Conservation (phyloP, 2,329 filamentous ascomycete species). For the Scortechinia acanthostroma region DNA sequence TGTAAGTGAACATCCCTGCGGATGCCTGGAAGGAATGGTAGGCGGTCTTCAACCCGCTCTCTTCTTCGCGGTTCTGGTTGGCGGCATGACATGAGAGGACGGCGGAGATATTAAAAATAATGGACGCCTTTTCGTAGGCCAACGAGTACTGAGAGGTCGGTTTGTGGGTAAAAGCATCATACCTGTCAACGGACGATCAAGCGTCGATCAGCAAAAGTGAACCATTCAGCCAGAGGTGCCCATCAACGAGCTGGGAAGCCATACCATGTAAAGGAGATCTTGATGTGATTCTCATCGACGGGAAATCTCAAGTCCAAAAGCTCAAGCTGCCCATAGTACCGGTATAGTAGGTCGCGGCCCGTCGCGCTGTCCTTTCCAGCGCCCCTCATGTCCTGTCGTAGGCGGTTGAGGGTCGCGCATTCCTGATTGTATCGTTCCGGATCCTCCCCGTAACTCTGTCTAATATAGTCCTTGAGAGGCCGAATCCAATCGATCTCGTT, state of each 20-base stretch:
- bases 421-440: conserved; percentile 93
- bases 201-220: too few species aligned
- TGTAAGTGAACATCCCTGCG: conserved; percentile 99
- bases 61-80: conserved; percentile 83
- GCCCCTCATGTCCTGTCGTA: conserved; percentile 96
- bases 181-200: conserved; percentile 47
- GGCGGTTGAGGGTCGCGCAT: conserved; percentile 84
- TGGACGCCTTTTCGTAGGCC: conserved; percentile 95
- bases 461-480: conserved; percentile 88
- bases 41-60: conserved; percentile 86
- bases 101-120: conserved; percentile 98
- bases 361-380: conserved; percentile 94
- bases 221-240: too few species aligned
- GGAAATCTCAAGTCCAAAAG: conserved; percentile 89
- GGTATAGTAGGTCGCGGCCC: conserved; percentile 84
- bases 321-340: conserved; percentile 96
- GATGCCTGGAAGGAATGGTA: conserved; percentile 98
- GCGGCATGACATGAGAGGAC: conserved; percentile 94
- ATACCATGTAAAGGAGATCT: conserved; percentile 96
- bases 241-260: too few species aligned
- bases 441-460: conserved; percentile 89
- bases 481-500: conserved; percentile 98
- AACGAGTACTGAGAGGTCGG: conserved; percentile 94
- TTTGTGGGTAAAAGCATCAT: conserved; percentile 98
- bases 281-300: conserved; percentile 97